Conservation (phyloP, 2,329 filamentous ascomycete species). For the Emmonsiellopsis sp. region DNA sequence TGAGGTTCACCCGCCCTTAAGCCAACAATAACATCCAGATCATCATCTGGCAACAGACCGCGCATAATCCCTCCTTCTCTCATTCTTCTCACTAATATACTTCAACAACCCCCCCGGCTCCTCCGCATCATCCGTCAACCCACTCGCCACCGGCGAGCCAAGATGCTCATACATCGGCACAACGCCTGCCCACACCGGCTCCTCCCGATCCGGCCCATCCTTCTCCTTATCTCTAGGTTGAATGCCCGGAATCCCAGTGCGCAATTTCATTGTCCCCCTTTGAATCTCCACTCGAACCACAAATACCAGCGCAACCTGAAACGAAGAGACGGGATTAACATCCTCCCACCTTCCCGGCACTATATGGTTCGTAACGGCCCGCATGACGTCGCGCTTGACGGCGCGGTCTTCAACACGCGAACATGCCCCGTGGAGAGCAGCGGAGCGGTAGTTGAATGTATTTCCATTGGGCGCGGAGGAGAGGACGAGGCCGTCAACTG, state of each 20-base stretch:
- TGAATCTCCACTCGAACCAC: slow-evolving; percentile 59
- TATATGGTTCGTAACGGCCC: slow-evolving; percentile 64
- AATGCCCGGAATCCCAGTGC: slow-evolving; percentile 47
- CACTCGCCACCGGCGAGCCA: slow-evolving; percentile 51
- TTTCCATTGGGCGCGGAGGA: slow-evolving; percentile 69
- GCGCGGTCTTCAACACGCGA: slow-evolving; percentile 52
- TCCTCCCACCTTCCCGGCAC: slow-evolving; percentile 60
- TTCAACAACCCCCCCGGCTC: slow-evolving; percentile 39
- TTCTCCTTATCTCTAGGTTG: slow-evolving; percentile 48
- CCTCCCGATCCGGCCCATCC: slow-evolving; percentile 34
- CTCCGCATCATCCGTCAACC: slow-evolving; percentile 47
- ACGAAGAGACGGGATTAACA: slow-evolving; percentile 56
- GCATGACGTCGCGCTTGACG: slow-evolving; percentile 69
- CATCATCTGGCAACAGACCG: not conserved
- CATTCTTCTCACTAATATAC: not conserved
- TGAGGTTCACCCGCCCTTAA: too few species aligned
- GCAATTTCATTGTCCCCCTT: slow-evolving; percentile 64
- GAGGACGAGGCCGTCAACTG: slow-evolving; percentile 61
- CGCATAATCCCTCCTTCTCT: not conserved
- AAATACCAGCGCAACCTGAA: slow-evolving; percentile 64
- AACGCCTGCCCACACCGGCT: slow-evolving; percentile 50
- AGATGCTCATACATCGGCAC: slow-evolving; percentile 53
- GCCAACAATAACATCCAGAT: not conserved
- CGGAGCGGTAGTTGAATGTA: slow-evolving; percentile 78
- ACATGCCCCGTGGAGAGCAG: slow-evolving; percentile 65